These are phyloP conservation scores for Botrytis sinoallii DNA, from an alignment of 2,329 filamentous ascomycete species.

Conservation along the genomic window DNA sequence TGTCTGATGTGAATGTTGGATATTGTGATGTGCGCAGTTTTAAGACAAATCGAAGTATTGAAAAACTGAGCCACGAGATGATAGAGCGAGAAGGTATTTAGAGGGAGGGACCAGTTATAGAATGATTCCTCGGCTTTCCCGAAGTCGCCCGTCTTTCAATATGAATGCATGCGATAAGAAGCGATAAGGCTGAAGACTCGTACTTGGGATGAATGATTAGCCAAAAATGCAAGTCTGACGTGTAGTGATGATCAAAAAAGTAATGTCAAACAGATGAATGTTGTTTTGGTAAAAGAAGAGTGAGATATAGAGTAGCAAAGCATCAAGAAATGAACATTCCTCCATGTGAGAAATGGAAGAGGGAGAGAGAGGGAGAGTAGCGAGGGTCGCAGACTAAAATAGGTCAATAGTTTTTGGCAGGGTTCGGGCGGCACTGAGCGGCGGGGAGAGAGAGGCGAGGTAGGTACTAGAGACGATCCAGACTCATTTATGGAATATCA, in stretches of 20 bases:
- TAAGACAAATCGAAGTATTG: neutral
- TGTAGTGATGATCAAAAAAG: neutral
- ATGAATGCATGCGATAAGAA: neutral
- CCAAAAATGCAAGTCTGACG: neutral
- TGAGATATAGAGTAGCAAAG: neutral
- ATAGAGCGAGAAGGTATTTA: neutral
- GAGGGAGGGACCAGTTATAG: neutral
- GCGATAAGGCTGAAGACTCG: conserved; percentile 11
- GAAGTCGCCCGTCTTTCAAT: neutral
- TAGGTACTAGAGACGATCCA: neutral
- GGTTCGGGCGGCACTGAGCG: neutral
- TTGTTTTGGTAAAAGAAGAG: neutral
- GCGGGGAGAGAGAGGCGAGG: neutral
- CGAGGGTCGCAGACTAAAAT: neutral
- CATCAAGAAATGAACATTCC: neutral
- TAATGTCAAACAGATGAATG: neutral
- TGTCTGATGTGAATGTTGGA: neutral
- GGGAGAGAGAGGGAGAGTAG: neutral
- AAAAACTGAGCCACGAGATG: neutral
- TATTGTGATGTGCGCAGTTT: neutral
- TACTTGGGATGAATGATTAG: neutral
- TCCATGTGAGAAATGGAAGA: neutral
- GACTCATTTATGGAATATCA: neutral
- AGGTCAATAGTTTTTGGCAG: conserved; percentile 3
- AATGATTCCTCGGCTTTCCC: neutral